Evolutionary conservation across 345 rosid genomes (phyloP).

Genomic region (Salix arbutifolia): DNA sequence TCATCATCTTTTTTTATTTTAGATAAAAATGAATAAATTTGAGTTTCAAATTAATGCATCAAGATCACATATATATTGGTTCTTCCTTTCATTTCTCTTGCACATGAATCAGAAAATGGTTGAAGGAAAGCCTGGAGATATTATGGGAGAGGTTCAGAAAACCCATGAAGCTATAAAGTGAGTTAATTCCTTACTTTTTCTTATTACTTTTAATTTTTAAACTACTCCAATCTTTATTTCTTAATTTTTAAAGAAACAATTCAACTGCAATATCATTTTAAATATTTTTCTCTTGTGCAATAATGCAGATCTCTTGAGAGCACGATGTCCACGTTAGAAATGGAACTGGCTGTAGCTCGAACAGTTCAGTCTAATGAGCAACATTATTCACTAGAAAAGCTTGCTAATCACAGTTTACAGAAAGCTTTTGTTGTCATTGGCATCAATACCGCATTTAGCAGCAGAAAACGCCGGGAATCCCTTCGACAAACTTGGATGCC

Average conservation of each 20-base stretch:
- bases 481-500: conserved; percentile 86
- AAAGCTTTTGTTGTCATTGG: conserved; percentile 82
- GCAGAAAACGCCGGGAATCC: conserved; percentile 77
- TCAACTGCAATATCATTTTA: too few species aligned
- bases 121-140: conserved; percentile 53
- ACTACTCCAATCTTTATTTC: too few species aligned
- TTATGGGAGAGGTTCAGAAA: conserved; percentile 59
- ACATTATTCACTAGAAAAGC: background rate
- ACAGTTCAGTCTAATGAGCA: conserved; percentile 24
- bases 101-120: conserved; percentile 39
- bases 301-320: conserved; percentile 57
- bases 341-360: conserved; percentile 54
- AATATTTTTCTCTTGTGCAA: background rate
- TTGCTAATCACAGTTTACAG: conserved; percentile 43
- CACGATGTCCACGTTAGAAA: conserved; percentile 60
- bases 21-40: background rate
- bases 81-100: background rate
- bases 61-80: too few species aligned
- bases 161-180: conserved; percentile 72
- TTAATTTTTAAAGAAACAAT: too few species aligned
- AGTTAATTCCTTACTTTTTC: background rate
- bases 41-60: too few species aligned
- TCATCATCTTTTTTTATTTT: background rate
- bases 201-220: background rate
- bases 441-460: conserved; percentile 87